Evolutionary conservation across 2,329 filamentous ascomycete genomes (phyloP), one percentile per base, ranked within the genome.

Genomic region (Fulvia fulva): DNA sequence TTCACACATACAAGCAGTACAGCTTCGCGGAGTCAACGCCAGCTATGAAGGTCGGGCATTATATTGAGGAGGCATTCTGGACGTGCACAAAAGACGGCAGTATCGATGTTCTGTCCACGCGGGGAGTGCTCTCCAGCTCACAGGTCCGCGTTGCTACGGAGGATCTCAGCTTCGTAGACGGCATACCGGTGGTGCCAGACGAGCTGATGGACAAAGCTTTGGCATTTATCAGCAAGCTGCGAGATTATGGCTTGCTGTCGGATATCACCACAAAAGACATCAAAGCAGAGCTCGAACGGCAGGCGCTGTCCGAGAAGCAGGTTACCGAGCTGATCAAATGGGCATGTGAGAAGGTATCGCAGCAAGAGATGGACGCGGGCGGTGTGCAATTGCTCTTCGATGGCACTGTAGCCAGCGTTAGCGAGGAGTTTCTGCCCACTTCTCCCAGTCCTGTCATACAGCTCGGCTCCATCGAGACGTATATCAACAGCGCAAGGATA

Each of bases 51-150:
- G 89, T 97, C 21, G 90, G 91, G 0, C 86, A 91, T 69, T 88
- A 90, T 61, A 90, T 99, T 54, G 92, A 97, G 69, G 90, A 97
- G 74, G 90, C 91, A 0, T 99, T 99, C 71, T 99, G 94, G 94
- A 95, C 86, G 34, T 92, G 90, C 62, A 94, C 89, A 69, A 87
- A 85, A 70, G 88, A 87, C 63, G 86, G 90, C 2, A 87, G 85
- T 0, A 91, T 97, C 57, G 92, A 97, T 68, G 83, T 97, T 6
- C 86, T 95, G 64, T 97, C 92, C 1, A 96, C 88, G 21, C 85
- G 87, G 58, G 95, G 95, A 56, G 87, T 99, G 6, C 80, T 97
- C 55, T 85, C 88, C n/a, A 95, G 89, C 34, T 85, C 89, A 12
- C 83, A 89, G 65, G 90, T 97, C 34, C 89, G 94, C 32, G 83